Evolutionary conservation across 192 early-diverging fungal genomes (phyloP).

Genomic region (Globomyces pollinis-pini): DNA sequence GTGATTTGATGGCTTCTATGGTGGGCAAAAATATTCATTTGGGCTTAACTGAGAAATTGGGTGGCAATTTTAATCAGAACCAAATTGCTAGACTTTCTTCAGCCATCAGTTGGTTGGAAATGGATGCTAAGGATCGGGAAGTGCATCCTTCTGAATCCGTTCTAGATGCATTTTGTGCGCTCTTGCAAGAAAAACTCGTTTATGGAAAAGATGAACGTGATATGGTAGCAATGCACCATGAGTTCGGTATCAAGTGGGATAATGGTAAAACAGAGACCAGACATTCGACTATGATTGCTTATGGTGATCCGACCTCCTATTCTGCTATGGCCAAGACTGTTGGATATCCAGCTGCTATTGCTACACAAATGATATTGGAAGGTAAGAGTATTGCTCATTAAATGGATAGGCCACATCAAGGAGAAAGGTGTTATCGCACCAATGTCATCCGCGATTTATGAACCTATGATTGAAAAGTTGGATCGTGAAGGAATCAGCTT

Average conservation of each 20-base stretch:
- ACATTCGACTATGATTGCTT: conserved; percentile 87
- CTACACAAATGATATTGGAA: conserved; percentile 82
- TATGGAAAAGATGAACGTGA: conserved; percentile 78
- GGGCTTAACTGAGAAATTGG: background rate
- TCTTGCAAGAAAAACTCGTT: conserved; percentile 71
- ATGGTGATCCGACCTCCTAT: conserved; percentile 80
- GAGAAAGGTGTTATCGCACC: conserved; percentile 86
- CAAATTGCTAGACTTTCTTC: background rate
- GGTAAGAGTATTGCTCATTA: too few relatives aligned
- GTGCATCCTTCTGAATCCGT: conserved; percentile 36
- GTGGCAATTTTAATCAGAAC: background rate
- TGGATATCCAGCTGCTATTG: conserved; percentile 94
- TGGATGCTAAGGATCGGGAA: conserved; percentile 9
- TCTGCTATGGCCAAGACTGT: conserved; percentile 97
- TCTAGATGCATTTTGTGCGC: conserved; percentile 75
- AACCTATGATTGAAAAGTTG: conserved; percentile 82
- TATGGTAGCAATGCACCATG: conserved; percentile 90
- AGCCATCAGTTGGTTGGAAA: conserved; percentile 21
- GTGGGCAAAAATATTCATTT: background rate
- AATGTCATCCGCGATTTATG: conserved; percentile 79
- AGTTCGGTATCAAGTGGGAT: conserved; percentile 74
- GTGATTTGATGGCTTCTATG: background rate
- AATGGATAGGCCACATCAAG: too few relatives aligned
- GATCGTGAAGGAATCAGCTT: conserved; percentile 85
- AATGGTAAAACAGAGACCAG: conserved; percentile 52